Evolutionary conservation across 805 yeast genomes (phyloP).

Genomic region (Ogataea parapolymorpha): DNA sequence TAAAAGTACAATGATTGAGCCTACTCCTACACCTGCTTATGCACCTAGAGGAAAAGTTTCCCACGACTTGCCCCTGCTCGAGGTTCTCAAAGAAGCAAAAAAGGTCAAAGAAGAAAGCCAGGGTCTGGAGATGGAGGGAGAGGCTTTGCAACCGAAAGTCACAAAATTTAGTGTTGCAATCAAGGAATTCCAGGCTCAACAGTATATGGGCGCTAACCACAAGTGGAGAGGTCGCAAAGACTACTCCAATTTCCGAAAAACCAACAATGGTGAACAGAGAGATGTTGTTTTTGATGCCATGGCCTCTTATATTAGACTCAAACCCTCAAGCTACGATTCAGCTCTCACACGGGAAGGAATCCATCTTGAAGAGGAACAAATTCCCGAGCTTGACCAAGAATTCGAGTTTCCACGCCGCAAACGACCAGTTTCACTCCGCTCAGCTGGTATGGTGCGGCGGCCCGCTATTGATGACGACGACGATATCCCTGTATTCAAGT

Average conservation of each 20-base stretch:
- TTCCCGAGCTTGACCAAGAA: conserved; percentile 20
- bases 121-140: background rate
- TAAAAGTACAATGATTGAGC: too few relatives aligned
- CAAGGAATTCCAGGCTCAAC: background rate
- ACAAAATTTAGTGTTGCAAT: conserved; percentile 9
- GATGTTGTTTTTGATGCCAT: conserved; percentile 23
- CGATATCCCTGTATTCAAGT: conserved; percentile 30
- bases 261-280: conserved; percentile 1
- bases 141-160: conserved; percentile 6
- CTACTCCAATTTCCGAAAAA: conserved; percentile 17
- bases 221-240: conserved; percentile 16
- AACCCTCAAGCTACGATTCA: conserved; percentile 14
- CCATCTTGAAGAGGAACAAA: conserved; percentile 6
- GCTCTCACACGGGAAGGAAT: conserved; percentile 13
- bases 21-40: too few relatives aligned
- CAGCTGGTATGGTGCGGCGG: background rate
- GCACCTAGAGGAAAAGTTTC: too few relatives aligned
- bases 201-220: conserved; percentile 10
- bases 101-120: conserved; percentile 8
- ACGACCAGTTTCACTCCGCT: background rate
- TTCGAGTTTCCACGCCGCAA: conserved; percentile 9
- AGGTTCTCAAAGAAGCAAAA: conserved; percentile 11
- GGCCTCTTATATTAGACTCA: conserved; percentile 12
- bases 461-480: conserved; percentile 26
- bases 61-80: conserved; percentile 2